These are phyloP conservation scores for Cyberlindnera xishuangbannaensis DNA, from an alignment of 805 yeast genomes.

Conservation along the genomic window DNA sequence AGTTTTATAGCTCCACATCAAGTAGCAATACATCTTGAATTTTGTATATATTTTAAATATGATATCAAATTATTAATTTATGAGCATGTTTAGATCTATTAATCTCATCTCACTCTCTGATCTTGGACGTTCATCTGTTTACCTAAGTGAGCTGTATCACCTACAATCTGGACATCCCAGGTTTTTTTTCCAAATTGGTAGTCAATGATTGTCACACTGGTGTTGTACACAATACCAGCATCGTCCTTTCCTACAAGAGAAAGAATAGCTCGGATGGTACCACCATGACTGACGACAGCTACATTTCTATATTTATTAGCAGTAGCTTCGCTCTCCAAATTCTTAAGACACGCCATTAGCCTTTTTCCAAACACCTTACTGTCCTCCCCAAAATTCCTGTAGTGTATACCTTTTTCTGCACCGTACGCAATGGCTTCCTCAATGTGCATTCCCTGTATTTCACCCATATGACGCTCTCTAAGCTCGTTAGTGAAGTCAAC, in stretches of 20 bases:
- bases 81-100: too few relatives aligned
- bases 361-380: conserved; percentile 41
- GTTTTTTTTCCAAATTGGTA: conserved; percentile 33
- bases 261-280: conserved; percentile 60
- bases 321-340: conserved; percentile 32
- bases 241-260: conserved; percentile 37
- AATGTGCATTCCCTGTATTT: conserved; percentile 68
- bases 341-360: conserved; percentile 39
- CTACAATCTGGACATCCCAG: conserved; percentile 49
- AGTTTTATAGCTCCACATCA: too few relatives aligned
- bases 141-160: conserved; percentile 66
- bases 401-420: conserved; percentile 44
- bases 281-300: conserved; percentile 73
- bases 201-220: conserved; percentile 67
- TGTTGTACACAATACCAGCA: conserved; percentile 57
- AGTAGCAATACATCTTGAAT: too few relatives aligned
- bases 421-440: conserved; percentile 53
- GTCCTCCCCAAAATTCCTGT: conserved; percentile 63
- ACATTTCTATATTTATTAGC: conserved; percentile 37
- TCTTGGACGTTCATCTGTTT: conserved; percentile 46
- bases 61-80: too few relatives aligned
- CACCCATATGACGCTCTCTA: conserved; percentile 77
- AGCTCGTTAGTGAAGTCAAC: conserved; percentile 34
- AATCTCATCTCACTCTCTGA: conserved; percentile 30
- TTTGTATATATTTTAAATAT: too few relatives aligned